A percentile compares a stretch with the other conserved stretches of the same genome.
These are phyloP conservation scores for Chamaenerion angustifolium DNA, from an alignment of 345 rosid species.

Conservation along the genomic window DNA sequence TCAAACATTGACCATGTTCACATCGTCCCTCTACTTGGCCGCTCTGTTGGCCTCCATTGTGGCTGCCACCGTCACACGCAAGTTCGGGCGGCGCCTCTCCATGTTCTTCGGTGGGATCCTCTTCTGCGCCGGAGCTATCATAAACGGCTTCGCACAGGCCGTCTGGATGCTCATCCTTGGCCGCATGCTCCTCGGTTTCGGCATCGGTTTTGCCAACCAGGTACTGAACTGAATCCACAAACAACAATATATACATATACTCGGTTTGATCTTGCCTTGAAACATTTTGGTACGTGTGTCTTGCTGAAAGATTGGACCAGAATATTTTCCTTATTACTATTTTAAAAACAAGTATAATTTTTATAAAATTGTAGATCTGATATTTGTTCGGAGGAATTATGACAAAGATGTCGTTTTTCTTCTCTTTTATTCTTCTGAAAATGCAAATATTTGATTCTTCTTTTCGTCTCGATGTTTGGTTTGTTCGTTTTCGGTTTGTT, in stretches of 20 bases:
- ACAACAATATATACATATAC: not conserved
- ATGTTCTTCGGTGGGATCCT: conserved; percentile 87
- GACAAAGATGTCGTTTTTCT: no score
- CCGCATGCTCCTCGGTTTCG: conserved; percentile 82
- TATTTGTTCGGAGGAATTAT: no score
- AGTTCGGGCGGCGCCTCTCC: conserved; percentile 59
- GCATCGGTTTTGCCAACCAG: conserved; percentile 98
- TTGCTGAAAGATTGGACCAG: no score
- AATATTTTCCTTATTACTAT: not conserved
- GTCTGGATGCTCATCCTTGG: conserved; percentile 94
- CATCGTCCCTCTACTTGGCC: conserved; percentile 84
- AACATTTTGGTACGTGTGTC: no score
- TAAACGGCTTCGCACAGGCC: conserved; percentile 62
- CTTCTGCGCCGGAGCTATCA: conserved; percentile 68
- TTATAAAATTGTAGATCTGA: no score
- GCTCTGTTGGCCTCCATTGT: conserved; percentile 69
- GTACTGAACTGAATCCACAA: conserved; percentile 14
- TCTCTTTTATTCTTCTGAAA: no score
- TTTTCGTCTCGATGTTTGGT: no score
- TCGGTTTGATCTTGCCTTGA: not conserved
- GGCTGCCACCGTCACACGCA: conserved; percentile 66
- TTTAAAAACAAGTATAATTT: no score
- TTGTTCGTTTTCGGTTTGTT: no score
- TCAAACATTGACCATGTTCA: conserved; percentile 60
- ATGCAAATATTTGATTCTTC: no score